Base-by-base conservation (phyloP, 768 basidiomycete species). In the Lactarius hatsudake region DNA sequence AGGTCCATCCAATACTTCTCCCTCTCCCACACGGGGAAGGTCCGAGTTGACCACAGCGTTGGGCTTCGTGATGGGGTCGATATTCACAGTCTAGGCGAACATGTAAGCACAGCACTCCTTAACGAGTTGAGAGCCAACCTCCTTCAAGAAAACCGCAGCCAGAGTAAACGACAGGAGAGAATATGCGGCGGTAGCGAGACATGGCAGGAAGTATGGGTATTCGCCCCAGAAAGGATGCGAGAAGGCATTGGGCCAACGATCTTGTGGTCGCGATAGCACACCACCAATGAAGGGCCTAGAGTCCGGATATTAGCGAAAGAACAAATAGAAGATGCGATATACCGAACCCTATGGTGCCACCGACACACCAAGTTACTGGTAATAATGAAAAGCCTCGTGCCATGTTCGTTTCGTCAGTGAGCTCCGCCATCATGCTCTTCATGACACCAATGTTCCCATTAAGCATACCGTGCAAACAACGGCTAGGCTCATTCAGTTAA, bases 331-430 rank as follows among this genome's bases (percentile, higher is more conserved):
- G 30, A 28, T 2, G 48, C 3, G 30, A 40, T 15, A 30, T 28
- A 18, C 3, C 36, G 18, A 7, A 62, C 65, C 65, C 65, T 5
- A 62, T 61, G 26, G 53, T 66, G 20, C 38, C 8, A 18, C 65
- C 65, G 23, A 62, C 32, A 45, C 38, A 59, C 55, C 66, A 70
- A 3, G 76, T 71, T 0, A 80, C 67, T 5, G 77, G 76, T 30
- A 81, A 53, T 20, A 77, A 64, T 8, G 76, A 71, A 38, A 79
- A 76, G 0, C 74, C 82, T 54, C 77, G 74, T 18, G 82, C 80
- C 61, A 81, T 79, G 71, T 89, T 89, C 0, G 84, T 82, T 0
- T 81, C 75, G 71, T 89, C 87, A 0, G 87, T 87, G 42, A 89
- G 73, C 64, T 89, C 87, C 0, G 82, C 87, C 78, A 90, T 81